Evolutionary conservation across 2,329 filamentous ascomycete species (phyloP).

Genomic region (Pseudovirgaria hyperparasitica): DNA sequence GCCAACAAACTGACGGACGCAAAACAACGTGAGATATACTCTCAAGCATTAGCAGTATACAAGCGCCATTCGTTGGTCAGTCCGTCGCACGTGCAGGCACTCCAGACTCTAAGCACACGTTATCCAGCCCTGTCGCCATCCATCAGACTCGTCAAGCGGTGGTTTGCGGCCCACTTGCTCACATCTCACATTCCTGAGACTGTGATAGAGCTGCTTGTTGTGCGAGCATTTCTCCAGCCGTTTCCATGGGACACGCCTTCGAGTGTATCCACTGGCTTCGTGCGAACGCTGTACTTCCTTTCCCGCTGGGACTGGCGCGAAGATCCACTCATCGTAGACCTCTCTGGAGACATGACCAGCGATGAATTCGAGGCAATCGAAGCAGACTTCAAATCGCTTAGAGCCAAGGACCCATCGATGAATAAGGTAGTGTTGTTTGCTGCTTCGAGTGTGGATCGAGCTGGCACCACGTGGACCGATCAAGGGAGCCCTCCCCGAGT

Average conservation of each 20-base stretch:
- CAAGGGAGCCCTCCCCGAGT: conserved; percentile 60
- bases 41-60: conserved; percentile 55
- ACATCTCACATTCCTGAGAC: conserved; percentile 63
- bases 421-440: conserved; percentile 72
- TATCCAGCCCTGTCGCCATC: conserved; percentile 69
- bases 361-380: conserved; percentile 50
- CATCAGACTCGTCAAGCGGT: conserved; percentile 75
- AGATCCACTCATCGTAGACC: conserved; percentile 70
- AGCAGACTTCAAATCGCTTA: conserved; percentile 69
- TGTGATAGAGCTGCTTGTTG: conserved; percentile 70
- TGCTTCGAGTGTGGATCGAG: conserved; percentile 64
- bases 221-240: conserved; percentile 66
- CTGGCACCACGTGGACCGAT: conserved; percentile 71
- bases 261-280: conserved; percentile 65
- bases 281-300: conserved; percentile 67
- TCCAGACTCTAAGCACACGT: conserved; percentile 68
- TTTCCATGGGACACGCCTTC: conserved; percentile 71
- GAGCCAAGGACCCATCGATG: conserved; percentile 78
- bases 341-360: conserved; percentile 39
- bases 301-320: conserved; percentile 86
- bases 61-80: conserved; percentile 59
- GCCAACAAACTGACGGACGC: conserved; percentile 60
- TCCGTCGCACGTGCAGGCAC: conserved; percentile 68
- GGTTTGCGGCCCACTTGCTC: conserved; percentile 78
- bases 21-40: conserved; percentile 54